A percentile compares a stretch with the other conserved stretches of the same genome.
phyloP scores from a whole-genome alignment of 2,329 filamentous ascomycete genomes.

The Apiospora pterosperma region DNA sequence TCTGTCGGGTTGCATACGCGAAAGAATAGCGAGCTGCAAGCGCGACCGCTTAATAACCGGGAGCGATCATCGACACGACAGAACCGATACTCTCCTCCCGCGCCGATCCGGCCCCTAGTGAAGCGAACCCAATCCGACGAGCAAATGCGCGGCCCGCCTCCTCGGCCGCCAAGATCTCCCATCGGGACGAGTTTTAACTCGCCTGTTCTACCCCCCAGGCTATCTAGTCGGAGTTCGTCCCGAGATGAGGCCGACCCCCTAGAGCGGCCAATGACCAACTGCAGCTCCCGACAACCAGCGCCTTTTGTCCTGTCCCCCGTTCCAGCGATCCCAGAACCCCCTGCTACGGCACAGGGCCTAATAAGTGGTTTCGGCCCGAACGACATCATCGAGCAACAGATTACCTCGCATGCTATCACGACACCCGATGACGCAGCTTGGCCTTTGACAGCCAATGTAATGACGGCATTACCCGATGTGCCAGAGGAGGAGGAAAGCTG shows the following conservation, averaged over 20 bases:
- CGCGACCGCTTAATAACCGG: not conserved
- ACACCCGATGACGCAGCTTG: constrained; percentile 40
- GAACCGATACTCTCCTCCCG: constrained; percentile 19
- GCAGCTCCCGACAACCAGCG: constrained; percentile 6
- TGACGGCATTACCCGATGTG: constrained; percentile 51
- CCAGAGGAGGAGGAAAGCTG: constrained; percentile 59
- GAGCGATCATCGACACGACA: not conserved
- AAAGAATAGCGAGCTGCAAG: not conserved
- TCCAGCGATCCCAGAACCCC: constrained; percentile 22
- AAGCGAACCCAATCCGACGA: constrained; percentile 48
- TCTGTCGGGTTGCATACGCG: constrained; percentile 15
- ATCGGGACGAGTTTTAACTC: constrained; percentile 33
- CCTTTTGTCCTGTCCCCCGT: constrained; percentile 12
- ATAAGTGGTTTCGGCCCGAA: not conserved
- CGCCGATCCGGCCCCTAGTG: constrained; percentile 32
- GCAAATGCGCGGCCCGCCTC: constrained; percentile 43
- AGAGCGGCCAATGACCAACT: constrained; percentile 4
- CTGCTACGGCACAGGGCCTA: constrained; percentile 16
- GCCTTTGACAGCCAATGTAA: constrained; percentile 38
- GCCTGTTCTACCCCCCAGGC: constrained; percentile 45
- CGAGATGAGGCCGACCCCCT: constrained; percentile 14
- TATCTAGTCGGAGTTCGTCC: constrained; percentile 51
- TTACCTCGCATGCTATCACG: constrained; percentile 36
- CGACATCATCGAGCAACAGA: not conserved
- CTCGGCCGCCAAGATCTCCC: constrained; percentile 49